Conservation (phyloP, 345 rosid species). For the Moricandia moricandioides region DNA sequence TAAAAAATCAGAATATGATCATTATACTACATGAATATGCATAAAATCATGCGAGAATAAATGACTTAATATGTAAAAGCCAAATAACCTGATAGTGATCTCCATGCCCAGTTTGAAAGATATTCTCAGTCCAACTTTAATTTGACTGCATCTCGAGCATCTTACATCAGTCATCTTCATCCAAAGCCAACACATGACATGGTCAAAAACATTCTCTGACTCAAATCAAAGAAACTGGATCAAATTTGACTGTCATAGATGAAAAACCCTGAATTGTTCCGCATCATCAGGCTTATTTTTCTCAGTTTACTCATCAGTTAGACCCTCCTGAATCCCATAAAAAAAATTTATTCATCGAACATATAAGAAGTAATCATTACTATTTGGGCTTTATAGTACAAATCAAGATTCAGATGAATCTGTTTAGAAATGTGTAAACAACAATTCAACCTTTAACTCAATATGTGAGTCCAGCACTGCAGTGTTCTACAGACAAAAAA, state of each 20-base stretch:
- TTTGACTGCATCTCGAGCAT: neutral
- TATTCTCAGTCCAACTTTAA: neutral
- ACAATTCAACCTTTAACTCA: slow-evolving; percentile 68
- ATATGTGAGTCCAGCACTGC: slow-evolving; percentile 60
- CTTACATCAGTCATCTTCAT: neutral
- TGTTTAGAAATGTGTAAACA: neutral
- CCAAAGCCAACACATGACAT: neutral
- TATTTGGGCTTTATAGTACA: neutral
- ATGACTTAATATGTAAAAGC: neutral
- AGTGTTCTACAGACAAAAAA: slow-evolving; percentile 46
- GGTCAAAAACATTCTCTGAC: neutral
- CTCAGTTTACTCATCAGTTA: neutral
- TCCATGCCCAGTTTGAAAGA: neutral
- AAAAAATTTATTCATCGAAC: neutral
- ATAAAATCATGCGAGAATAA: neutral
- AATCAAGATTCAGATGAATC: neutral
- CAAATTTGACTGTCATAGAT: neutral
- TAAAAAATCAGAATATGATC: slow-evolving; percentile 6
- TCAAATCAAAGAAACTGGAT: neutral
- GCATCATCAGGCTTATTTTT: neutral
- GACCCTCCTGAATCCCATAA: neutral
- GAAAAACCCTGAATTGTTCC: neutral
- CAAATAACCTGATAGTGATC: neutral
- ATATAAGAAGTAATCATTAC: neutral
- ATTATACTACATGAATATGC: neutral